phyloP scores from a whole-genome alignment of 495 filamentous ascomycete species.

The Jackrogersella minutella region DNA sequence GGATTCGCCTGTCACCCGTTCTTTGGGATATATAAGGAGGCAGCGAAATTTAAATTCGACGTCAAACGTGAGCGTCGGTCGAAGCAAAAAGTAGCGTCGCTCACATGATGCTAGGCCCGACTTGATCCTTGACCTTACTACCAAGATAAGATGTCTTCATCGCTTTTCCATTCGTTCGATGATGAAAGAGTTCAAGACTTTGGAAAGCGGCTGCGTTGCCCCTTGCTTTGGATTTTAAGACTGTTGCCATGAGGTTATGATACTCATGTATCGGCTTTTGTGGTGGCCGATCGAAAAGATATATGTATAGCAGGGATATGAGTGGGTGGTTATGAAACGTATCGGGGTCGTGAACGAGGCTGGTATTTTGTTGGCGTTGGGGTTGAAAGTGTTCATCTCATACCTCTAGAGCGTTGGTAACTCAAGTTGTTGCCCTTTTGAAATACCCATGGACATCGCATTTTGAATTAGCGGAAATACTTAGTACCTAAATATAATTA shows the following conservation, averaged over 20 bases:
- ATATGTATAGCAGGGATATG: too few species aligned
- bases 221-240: too few species aligned
- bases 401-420: not conserved
- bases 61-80: constrained; percentile 25
- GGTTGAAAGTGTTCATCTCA: not conserved
- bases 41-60: constrained; percentile 32
- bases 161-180: not conserved
- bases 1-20: constrained; percentile 63
- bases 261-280: too few species aligned
- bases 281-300: too few species aligned
- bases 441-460: too few species aligned
- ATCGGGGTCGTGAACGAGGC: not conserved
- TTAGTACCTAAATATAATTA: too few species aligned
- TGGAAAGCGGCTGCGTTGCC: not conserved
- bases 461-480: too few species aligned
- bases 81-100: constrained; percentile 11
- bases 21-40: constrained; percentile 67
- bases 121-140: not conserved
- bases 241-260: too few species aligned
- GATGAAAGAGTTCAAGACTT: not conserved
- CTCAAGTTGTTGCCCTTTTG: not conserved
- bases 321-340: not conserved
- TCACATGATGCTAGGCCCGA: constrained; percentile 16
- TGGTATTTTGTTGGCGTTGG: not conserved
- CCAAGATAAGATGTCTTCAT: too few species aligned